Evolutionary conservation across 2,329 filamentous ascomycete species (phyloP).

Genomic region (Penicillium aurantiogriseum): DNA sequence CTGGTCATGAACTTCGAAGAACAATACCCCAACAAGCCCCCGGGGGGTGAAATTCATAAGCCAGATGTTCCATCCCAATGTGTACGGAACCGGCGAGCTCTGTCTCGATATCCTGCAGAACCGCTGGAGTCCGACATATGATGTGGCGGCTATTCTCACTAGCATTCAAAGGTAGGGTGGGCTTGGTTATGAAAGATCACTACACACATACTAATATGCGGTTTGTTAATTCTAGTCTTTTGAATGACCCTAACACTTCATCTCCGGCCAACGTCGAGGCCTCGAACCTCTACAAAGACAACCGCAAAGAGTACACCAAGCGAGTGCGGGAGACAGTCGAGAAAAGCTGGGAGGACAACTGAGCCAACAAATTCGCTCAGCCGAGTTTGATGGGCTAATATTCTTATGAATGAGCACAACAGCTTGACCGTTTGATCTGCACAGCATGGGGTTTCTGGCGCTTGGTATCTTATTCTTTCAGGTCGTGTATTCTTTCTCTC

Average conservation of each 20-base stretch:
- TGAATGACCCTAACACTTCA: conserved; percentile 98
- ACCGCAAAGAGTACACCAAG: conserved; percentile 94
- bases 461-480: conserved; percentile 26
- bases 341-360: conserved; percentile 95
- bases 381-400: conserved; percentile 16
- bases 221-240: conserved; percentile 58
- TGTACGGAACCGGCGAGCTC: conserved; percentile 94
- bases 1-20: conserved; percentile 99
- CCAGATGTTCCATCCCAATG: conserved; percentile 98
- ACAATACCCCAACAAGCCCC: conserved; percentile 97
- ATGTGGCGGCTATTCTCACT: conserved; percentile 93
- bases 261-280: conserved; percentile 97
- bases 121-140: conserved; percentile 97
- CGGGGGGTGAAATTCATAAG: conserved; percentile 97
- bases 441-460: conserved; percentile 46
- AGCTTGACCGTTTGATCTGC: conserved; percentile 35
- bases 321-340: conserved; percentile 94
- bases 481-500: conserved; percentile 13
- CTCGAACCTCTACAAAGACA: conserved; percentile 97
- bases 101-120: conserved; percentile 98
- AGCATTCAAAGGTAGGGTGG: conserved; percentile 86
- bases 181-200: not conserved
- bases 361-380: conserved; percentile 16
- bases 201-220: conserved; percentile 2
- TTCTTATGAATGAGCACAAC: conserved; percentile 12